These are phyloP conservation scores for Ogataea pilisensis DNA, from an alignment of 805 yeast species.

Conservation along the genomic window DNA sequence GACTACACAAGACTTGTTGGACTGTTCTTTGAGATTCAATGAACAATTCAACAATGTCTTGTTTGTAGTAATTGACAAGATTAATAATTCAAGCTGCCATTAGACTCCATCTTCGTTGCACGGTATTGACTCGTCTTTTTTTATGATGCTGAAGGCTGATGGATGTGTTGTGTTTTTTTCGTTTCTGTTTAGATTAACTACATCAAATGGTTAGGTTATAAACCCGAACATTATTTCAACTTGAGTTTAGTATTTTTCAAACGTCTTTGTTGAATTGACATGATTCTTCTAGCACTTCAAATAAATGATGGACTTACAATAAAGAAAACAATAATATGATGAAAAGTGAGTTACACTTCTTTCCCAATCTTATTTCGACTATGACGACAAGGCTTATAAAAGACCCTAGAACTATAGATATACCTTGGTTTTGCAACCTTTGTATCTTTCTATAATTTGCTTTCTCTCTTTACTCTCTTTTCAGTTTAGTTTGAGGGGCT, in stretches of 20 bases:
- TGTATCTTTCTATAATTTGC: constrained; percentile 30
- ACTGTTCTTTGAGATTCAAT: background rate
- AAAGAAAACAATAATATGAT: constrained; percentile 20
- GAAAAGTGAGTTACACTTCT: constrained; percentile 60
- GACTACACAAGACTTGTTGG: too few species aligned
- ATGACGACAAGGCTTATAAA: constrained; percentile 81
- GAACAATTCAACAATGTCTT: background rate
- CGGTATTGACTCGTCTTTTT: too few species aligned
- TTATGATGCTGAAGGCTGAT: too few species aligned
- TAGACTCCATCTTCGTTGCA: too few species aligned
- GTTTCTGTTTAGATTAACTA: too few species aligned
- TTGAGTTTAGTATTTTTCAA: background rate
- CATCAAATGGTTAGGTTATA: constrained; percentile 3
- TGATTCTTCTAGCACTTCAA: too few species aligned
- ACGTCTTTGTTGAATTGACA: too few species aligned
- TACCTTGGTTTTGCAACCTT: constrained; percentile 24
- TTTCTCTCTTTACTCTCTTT: constrained; percentile 31
- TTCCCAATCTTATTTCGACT: constrained; percentile 91
- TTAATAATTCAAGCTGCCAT: too few species aligned
- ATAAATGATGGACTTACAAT: background rate
- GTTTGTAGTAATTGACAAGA: too few species aligned
- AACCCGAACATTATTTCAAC: background rate
- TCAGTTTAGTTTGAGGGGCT: constrained; percentile 43
- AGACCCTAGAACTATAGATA: constrained; percentile 32
- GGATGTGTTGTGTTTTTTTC: too few species aligned